Conservation (phyloP, 1,139 yeast species). For the Geotrichum fermentans region DNA sequence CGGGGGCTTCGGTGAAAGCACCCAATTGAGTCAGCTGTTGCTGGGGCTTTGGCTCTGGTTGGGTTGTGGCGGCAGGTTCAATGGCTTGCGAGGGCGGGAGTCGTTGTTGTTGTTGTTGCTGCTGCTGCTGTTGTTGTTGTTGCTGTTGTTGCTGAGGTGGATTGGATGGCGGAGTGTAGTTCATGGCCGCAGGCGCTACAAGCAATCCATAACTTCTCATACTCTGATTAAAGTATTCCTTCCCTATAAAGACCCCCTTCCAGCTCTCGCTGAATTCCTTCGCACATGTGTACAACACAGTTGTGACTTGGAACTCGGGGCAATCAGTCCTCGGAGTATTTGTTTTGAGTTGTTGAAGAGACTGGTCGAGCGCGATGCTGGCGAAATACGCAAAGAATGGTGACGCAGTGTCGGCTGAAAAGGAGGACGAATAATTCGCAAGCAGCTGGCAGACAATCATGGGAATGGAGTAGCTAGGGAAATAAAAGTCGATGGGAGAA, state of each 20-base stretch:
- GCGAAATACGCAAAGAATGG: conserved; percentile 9
- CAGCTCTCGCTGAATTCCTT: background rate
- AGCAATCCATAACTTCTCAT: background rate
- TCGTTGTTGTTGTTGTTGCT: background rate
- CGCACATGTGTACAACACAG: background rate
- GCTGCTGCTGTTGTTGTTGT: background rate
- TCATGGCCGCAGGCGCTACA: background rate
- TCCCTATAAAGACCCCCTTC: background rate
- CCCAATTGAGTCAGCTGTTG: background rate
- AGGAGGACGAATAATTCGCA: conserved; percentile 2
- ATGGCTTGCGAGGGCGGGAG: background rate
- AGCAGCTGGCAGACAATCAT: conserved; percentile 4
- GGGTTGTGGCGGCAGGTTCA: background rate
- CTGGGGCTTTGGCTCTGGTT: background rate
- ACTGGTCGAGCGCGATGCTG: conserved; percentile 1
- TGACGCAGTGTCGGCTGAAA: conserved; percentile 3
- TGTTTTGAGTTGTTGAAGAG: conserved; percentile 4
- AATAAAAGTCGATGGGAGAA: background rate
- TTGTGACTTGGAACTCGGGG: background rate
- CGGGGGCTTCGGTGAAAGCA: background rate
- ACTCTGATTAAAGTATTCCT: background rate
- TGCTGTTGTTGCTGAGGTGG: background rate
- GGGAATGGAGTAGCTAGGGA: background rate
- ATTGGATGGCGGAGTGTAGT: background rate
- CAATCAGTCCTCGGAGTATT: background rate